Evolutionary conservation across 2,329 filamentous ascomycete genomes (phyloP), one percentile per base, ranked within the genome.

Genomic region (Sarocladium oryzae): DNA sequence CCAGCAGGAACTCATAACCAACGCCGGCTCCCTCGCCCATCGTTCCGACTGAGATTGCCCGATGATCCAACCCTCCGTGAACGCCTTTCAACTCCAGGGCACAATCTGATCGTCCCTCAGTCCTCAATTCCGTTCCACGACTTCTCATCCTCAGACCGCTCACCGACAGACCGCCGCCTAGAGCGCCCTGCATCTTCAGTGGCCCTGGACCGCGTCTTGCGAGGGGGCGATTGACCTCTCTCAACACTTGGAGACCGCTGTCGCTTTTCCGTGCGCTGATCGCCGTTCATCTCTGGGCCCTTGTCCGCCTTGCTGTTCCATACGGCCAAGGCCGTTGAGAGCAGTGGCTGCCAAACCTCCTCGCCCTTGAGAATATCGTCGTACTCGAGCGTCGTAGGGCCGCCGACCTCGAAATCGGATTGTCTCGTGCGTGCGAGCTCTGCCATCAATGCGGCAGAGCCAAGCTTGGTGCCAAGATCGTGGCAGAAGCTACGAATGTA

Each of bases 401-500:
- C 75, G 8, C 33, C 83, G 0, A 96, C 71, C 52, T 79, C 77
- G 61, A 95, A 97, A 55, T 89, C 81, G 16, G 83, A 88, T 69
- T 99, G 93, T 50, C 87, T 81, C 3, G 82, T 86, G 51, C 93
- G 85, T 52, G 86, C 79, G 18, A 99, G 79, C 59, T 87, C 84
- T 20, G 88, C 82, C 92, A 99, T 97, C 57, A 93, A 76, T 30
- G 80, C 93, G 21, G 88, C 83, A 11, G 89, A 95, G 50, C 81
- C 83, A 13, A 96, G 77, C 58, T 89, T 89, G 57, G 84, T 75
- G 20, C 92, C 93, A 3, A 99, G 77, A 61, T 99, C 93, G 64
- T 97, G 90, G 60, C 89, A 91, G 58, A 99, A 82, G 53, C 88
- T 95, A 56, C 93, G 86, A 13, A 99, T 91, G 67, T 99, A 99